Percentiles rank a stretch among this genome's conserved stretches.
These are phyloP conservation scores for Dothidotthia symphoricarpi DNA, from an alignment of 2,329 filamentous ascomycete species.

Conservation along the genomic window DNA sequence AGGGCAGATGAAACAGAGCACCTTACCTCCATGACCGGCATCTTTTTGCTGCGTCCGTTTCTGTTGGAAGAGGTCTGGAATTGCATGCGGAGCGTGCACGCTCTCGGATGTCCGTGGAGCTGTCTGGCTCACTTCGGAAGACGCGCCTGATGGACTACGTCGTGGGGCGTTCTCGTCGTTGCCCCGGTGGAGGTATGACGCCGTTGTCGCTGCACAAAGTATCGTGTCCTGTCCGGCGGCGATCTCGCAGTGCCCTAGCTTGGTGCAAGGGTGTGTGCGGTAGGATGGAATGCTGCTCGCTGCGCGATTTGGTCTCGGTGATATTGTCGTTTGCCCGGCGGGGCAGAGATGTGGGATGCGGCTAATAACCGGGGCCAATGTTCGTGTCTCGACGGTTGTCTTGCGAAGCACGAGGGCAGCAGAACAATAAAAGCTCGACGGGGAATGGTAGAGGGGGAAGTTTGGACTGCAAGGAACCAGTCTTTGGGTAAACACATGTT, in stretches of 20 bases:
- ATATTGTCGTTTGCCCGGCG: background rate
- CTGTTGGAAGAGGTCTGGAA: constrained; percentile 17
- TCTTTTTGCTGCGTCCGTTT: constrained; percentile 23
- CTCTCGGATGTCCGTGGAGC: constrained; percentile 4
- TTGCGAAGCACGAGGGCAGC: background rate
- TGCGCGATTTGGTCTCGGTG: constrained; percentile 5
- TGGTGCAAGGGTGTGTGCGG: constrained; percentile 18
- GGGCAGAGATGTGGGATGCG: constrained; percentile 1
- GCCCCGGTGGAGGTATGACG: constrained; percentile 29
- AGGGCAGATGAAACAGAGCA: background rate
- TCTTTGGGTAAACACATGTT: too few species aligned
- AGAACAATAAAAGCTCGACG: background rate
- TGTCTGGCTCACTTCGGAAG: constrained; percentile 5
- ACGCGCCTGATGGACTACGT: constrained; percentile 15
- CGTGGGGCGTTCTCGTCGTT: constrained; percentile 12
- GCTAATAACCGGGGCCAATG: constrained; percentile 1
- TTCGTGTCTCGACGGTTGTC: constrained; percentile 1
- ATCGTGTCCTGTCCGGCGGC: constrained; percentile 19
- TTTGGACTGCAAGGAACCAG: too few species aligned
- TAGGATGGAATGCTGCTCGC: background rate
- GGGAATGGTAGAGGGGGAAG: too few species aligned
- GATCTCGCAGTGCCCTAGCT: constrained; percentile 23
- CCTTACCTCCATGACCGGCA: constrained; percentile 39
- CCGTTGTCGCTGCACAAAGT: constrained; percentile 11
- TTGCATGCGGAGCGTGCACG: constrained; percentile 12